Conservation (phyloP, 31 red algal species). For the Asparagopsis taxiformis region DNA sequence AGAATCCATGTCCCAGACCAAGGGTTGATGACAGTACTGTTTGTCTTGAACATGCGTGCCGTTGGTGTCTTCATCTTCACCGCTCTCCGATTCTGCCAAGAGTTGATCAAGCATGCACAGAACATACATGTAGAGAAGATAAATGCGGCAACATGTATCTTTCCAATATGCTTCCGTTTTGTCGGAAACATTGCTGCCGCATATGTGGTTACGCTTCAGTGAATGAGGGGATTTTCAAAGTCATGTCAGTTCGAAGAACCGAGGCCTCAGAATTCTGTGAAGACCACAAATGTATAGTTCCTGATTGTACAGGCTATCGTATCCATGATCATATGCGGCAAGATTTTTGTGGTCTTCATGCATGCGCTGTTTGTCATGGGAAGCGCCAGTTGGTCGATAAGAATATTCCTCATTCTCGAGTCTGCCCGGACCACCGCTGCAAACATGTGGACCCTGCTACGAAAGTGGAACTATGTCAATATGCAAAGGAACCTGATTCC, state of each 20-base stretch:
- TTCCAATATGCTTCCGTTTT: conserved; percentile 1
- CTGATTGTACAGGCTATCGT: conserved; percentile 2
- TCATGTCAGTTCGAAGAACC: neutral
- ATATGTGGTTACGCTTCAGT: conserved; percentile 2
- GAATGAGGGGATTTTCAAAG: neutral
- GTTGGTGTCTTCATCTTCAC: neutral
- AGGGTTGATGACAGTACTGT: conserved; percentile 1
- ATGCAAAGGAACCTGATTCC: neutral
- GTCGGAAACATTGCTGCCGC: conserved; percentile 18
- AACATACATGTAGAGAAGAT: conserved; percentile 14
- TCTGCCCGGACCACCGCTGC: conserved; percentile 26
- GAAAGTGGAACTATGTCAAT: conserved; percentile 11
- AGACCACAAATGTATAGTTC: conserved; percentile 36
- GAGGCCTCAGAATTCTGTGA: conserved; percentile 19
- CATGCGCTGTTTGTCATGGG: conserved; percentile 20
- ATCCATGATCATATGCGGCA: neutral
- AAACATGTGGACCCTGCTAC: neutral
- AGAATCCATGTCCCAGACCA: neutral
- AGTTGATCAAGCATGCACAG: conserved; percentile 8
- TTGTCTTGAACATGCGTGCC: conserved; percentile 13
- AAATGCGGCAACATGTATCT: conserved; percentile 1
- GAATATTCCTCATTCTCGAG: conserved; percentile 6
- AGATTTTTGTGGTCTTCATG: conserved; percentile 15
- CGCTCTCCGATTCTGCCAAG: conserved; percentile 5
- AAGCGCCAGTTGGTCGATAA: conserved; percentile 22